Evolutionary conservation across 2,329 filamentous ascomycete genomes (phyloP), one percentile per base, ranked within the genome.

Genomic region (Dothiorella sarmentorum): DNA sequence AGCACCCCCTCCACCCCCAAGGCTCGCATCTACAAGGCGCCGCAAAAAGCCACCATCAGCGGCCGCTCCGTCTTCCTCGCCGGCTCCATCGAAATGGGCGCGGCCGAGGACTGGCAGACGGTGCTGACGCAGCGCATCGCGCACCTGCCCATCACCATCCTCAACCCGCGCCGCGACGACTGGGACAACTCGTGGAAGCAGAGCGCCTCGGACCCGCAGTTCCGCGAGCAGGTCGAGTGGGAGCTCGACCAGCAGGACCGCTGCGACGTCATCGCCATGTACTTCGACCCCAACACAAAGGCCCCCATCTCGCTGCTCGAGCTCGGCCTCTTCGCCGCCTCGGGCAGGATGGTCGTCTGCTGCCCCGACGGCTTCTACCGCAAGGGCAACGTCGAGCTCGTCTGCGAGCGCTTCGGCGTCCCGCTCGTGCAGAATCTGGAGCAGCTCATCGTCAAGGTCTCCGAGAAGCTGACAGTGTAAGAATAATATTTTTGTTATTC

Each of bases 261-360:
- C 1, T 81, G 82, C 0, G 76, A 80, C 63, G 65, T 87, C 4
- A 71, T 87, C 6, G 79, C 81, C 22, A 73, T 87, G 56, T 84
- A 81, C 67, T 83, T 87, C 58, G 77, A 82, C 44, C 72, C 76
- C 1, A 70, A 62, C 2, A 84, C 81, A 0, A 71, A 75, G 45
- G 82, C 83, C 7, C 81, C 82, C 1, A 76, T 87, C 24, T 84
- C 80, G 31, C 69, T 88, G 65, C 69, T 87, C 43, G 85, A 88
- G 70, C 69, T 88, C 17, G 85, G 85, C 0, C 70, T 88, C 3
- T 80, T 73, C 47, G 78, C 78, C 2, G 9, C n/a, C 1, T 63
- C 71, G 1, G 71, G 71, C 1, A 82, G 78, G 65, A 73, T 76
- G 1, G 71, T 87, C 10, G 83, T 86, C 0, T 79, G 80, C 40